Evolutionary conservation across 306 rosid species (phyloP), one percentile per base, ranked within the genome.

Genomic region (Castanopsis chinensis): DNA sequence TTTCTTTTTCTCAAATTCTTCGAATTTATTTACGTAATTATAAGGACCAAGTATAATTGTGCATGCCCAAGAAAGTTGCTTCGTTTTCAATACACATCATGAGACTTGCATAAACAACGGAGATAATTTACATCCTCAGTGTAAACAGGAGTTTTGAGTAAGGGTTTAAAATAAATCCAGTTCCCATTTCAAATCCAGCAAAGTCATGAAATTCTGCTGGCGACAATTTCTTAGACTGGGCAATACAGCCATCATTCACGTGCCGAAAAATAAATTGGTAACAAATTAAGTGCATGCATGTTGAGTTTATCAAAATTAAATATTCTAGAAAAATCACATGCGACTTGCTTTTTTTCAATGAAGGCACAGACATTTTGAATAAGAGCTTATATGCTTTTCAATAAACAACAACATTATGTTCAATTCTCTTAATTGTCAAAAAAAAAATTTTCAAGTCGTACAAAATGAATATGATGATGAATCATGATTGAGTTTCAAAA

Each of bases 211-310:
- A 33, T 19, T 35, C 72, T 15, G 72, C 17, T 68, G 27, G n/a
- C 8, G 0, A 32, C 14, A 3, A 1, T 35, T 23, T 19, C 23
- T 35, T 37, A 2, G 72, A 35, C 72, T 19, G 23, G 17, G 27
- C 72, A 68, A 35, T 23, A 18, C 27, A 67, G 72, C 72, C 72
- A 35, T 68, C 52, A 13, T 15, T 68, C 72, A 68, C 72, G 27
- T 68, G 72, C 4, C 18, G 45, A 41, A 6, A 1, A 8, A 8
- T 18, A 30, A 19, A 32, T 17, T 8, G 25, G 10, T 5, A 10
- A 49, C 17, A 49, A 49, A 49, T 49, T 49, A 49, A 49, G 53
- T 49, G 17, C 53, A 49, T 49, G 53, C 5, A 49, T 49, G 17
- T 49, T 49, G 53, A 49, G 17, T 49, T 49, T 49, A 3, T 49